phyloP scores from a whole-genome alignment of 1,284 basidiomycete species.

The Tilletia caries region DNA sequence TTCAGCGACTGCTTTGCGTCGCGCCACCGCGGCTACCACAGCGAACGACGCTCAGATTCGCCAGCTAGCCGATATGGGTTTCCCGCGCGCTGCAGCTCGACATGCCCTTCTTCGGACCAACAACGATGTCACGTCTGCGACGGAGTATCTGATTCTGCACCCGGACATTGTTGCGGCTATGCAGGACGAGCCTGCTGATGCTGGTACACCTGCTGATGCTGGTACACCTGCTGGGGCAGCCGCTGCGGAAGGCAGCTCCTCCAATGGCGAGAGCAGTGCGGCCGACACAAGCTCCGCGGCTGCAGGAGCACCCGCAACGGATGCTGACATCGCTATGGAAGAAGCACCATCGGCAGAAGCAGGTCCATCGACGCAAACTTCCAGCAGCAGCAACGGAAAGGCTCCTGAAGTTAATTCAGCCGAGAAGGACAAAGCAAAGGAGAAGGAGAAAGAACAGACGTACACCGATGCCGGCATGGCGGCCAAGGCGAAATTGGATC shows the following conservation, averaged over 20 bases:
- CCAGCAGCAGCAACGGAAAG: conserved; percentile 17
- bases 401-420: conserved; percentile 1
- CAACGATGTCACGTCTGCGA: conserved; percentile 85
- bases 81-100: conserved; percentile 77
- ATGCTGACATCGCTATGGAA: conserved; percentile 9
- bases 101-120: conserved; percentile 76
- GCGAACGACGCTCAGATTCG: conserved; percentile 61
- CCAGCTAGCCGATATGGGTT: conserved; percentile 93
- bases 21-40: background rate
- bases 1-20: background rate
- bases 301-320: conserved; percentile 24
- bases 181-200: conserved; percentile 15
- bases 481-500: conserved; percentile 58
- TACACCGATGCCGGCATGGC: background rate
- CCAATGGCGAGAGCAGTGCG: conserved; percentile 50
- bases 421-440: conserved; percentile 18
- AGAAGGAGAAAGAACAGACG: conserved; percentile 21
- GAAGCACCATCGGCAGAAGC: conserved; percentile 6
- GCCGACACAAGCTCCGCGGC: conserved; percentile 58
- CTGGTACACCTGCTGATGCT: background rate
- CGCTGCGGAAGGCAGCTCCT: background rate
- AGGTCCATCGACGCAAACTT: conserved; percentile 19
- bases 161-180: conserved; percentile 33
- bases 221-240: background rate
- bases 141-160: conserved; percentile 74